These are phyloP conservation scores for Tricholoma sp. DNA, from an alignment of 768 basidiomycete genomes.

Conservation along the genomic window DNA sequence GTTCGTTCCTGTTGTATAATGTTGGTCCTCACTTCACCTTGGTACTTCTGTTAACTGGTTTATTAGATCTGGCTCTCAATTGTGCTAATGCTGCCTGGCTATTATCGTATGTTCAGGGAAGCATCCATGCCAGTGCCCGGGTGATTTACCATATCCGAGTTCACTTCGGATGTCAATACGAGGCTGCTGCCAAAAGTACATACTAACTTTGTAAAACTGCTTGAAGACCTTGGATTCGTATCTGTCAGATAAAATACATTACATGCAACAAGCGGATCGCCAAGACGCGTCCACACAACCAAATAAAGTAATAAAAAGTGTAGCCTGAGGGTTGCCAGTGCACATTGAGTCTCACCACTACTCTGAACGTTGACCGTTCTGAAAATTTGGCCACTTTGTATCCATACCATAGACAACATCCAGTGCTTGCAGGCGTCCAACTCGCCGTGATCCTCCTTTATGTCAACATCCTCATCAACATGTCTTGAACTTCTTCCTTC, in stretches of 20 bases:
- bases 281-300: neutral
- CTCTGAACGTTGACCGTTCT: neutral
- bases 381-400: neutral
- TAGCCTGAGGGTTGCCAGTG: neutral
- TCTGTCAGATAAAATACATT: no score
- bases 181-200: no score
- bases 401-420: neutral
- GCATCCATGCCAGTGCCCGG: no score
- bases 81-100: neutral
- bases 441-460: neutral
- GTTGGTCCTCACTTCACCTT: neutral
- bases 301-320: neutral
- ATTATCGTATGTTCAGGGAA: neutral
- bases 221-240: no score
- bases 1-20: neutral
- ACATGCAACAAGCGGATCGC: no score
- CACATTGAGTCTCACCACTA: neutral
- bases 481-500: slow-evolving; percentile 1
- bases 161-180: no score
- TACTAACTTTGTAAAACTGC: no score
- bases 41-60: neutral
- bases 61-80: neutral
- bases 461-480: slow-evolving; percentile 2
- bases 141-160: no score
- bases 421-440: slow-evolving; percentile 3